phyloP scores from a whole-genome alignment of 805 yeast genomes.

The Myxozyma geophila region DNA sequence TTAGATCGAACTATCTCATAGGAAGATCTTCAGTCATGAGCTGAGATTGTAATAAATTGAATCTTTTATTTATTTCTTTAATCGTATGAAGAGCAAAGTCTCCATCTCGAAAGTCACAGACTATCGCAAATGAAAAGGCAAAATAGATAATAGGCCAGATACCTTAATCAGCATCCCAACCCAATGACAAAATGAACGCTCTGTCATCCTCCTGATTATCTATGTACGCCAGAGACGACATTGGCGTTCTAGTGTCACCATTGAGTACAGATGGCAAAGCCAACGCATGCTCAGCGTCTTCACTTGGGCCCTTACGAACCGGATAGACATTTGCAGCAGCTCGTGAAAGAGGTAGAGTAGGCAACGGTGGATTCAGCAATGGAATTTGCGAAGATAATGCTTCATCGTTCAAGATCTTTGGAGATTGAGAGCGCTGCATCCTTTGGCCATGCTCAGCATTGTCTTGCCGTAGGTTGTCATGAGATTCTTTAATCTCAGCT shows the following conservation, averaged over 20 bases:
- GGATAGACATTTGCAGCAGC: conserved; percentile 8
- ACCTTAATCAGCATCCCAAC: conserved; percentile 3
- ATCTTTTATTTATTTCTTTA: background rate
- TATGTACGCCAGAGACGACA: conserved; percentile 11
- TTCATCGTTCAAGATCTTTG: conserved; percentile 13
- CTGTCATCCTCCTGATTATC: conserved; percentile 16
- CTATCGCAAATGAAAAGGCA: background rate
- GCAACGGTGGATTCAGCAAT: conserved; percentile 13
- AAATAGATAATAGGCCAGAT: background rate
- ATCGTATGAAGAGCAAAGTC: too few species aligned
- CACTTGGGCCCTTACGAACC: background rate
- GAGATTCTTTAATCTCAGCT: background rate
- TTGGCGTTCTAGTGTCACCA: conserved; percentile 2
- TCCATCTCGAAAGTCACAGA: too few species aligned
- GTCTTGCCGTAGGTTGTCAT: background rate
- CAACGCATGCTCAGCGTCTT: background rate
- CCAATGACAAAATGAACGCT: conserved; percentile 8
- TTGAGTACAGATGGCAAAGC: background rate
- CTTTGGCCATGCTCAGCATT: background rate
- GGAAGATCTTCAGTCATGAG: background rate
- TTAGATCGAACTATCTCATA: background rate
- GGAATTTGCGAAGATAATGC: conserved; percentile 16
- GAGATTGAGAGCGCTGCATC: background rate
- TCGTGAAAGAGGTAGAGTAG: conserved; percentile 12
- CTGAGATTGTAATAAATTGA: background rate